These are phyloP conservation scores for Candolleomyces efflorescens DNA, from an alignment of 768 basidiomycete species.

Conservation along the genomic window DNA sequence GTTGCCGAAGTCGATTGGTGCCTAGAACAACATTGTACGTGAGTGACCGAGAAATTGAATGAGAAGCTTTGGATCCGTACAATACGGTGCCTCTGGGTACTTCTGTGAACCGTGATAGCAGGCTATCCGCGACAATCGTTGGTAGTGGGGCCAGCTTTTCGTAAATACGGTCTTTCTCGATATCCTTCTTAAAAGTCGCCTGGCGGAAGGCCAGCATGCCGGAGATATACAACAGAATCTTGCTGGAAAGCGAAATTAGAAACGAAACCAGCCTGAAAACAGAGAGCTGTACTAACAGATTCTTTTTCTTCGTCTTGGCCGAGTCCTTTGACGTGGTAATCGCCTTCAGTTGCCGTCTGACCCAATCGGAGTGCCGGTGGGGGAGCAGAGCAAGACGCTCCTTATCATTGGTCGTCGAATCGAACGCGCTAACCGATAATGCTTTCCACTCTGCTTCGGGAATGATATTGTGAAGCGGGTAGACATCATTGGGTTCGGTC, in stretches of 20 bases:
- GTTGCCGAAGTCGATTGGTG: slow-evolving; percentile 62
- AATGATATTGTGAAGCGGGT: slow-evolving; percentile 71
- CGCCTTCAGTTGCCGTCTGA: slow-evolving; percentile 58
- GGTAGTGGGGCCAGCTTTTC: slow-evolving; percentile 60
- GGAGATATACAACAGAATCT: slow-evolving; percentile 77
- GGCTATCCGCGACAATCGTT: slow-evolving; percentile 61
- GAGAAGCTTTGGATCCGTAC: slow-evolving; percentile 33
- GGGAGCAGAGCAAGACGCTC: slow-evolving; percentile 58
- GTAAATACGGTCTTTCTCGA: slow-evolving; percentile 48
- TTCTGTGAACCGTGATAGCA: slow-evolving; percentile 81
- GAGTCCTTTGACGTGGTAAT: slow-evolving; percentile 34
- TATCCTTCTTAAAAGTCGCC: slow-evolving; percentile 29
- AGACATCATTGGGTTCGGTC: slow-evolving; percentile 64
- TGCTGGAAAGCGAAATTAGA: slow-evolving; percentile 37
- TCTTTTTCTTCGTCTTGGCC: slow-evolving; percentile 52
- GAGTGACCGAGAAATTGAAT: not conserved
- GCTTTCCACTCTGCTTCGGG: slow-evolving; percentile 78
- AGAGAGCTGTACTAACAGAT: slow-evolving; percentile 44
- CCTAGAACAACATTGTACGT: slow-evolving; percentile 19
- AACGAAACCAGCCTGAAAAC: not conserved
- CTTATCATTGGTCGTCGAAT: slow-evolving; percentile 41
- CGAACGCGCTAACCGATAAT: slow-evolving; percentile 53
- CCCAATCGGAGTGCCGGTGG: slow-evolving; percentile 60
- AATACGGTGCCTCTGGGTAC: slow-evolving; percentile 57
- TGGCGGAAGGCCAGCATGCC: slow-evolving; percentile 72